A percentile compares a stretch with the other conserved stretches of the same genome.
phyloP scores from a whole-genome alignment of 106 monocot species.

The Hemerocallis citrina region DNA sequence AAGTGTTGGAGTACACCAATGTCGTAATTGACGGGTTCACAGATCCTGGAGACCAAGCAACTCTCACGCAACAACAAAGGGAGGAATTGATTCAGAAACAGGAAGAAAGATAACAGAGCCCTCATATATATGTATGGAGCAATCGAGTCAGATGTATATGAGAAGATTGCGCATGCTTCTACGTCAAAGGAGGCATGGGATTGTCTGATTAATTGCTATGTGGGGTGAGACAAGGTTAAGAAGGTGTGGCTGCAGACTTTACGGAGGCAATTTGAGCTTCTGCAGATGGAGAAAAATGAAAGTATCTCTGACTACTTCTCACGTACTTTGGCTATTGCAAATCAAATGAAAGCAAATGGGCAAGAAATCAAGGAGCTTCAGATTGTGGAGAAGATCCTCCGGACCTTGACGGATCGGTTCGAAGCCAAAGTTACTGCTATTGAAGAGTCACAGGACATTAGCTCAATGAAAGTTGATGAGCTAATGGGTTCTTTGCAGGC shows the following conservation, averaged over 20 bases:
- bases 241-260: constrained; percentile 6
- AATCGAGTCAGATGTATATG: no score
- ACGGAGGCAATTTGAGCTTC: not conserved
- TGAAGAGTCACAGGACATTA: constrained; percentile 2
- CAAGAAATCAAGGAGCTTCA: not conserved
- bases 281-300: not conserved
- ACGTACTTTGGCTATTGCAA: not conserved
- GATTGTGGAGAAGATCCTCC: constrained; percentile 8
- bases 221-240: not conserved
- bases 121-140: no score
- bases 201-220: not conserved
- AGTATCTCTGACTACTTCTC: not conserved
- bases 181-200: constrained; percentile 5
- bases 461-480: not conserved
- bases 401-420: not conserved
- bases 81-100: no score
- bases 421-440: not conserved
- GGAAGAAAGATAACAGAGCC: no score
- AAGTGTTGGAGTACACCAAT: no score
- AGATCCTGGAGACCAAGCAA: no score
- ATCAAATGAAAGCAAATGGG: constrained; percentile 6
- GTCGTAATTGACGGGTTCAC: no score
- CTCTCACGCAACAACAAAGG: no score
- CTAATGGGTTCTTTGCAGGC: not conserved
- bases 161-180: not conserved